Percentiles rank a stretch among this genome's conserved stretches.
These are phyloP conservation scores for Carex myosuroides DNA, from an alignment of 176 grass and related monocot species.

Conservation along the genomic window DNA sequence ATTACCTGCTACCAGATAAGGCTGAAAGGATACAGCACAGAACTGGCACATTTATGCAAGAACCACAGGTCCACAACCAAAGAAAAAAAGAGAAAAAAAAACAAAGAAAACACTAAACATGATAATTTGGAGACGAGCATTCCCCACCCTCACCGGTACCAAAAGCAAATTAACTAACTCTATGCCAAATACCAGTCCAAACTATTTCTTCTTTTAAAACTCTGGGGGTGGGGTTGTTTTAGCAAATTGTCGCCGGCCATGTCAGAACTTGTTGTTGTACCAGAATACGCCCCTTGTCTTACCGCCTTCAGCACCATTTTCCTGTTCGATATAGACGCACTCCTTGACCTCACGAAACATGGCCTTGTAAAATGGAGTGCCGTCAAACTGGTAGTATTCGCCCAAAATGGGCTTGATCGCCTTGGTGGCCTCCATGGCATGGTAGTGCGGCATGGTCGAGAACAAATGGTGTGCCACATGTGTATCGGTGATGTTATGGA, in stretches of 20 bases:
- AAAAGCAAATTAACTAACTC: background rate
- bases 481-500: slow-evolving; percentile 98
- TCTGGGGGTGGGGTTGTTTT: background rate
- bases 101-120: background rate
- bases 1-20: slow-evolving; percentile 1
- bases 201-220: background rate
- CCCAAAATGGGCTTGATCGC: slow-evolving; percentile 79
- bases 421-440: slow-evolving; percentile 92
- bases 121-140: background rate
- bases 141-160: background rate
- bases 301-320: slow-evolving; percentile 18
- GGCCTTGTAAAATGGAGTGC: slow-evolving; percentile 53
- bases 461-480: slow-evolving; percentile 97
- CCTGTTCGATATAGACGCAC: slow-evolving; percentile 72
- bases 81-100: background rate
- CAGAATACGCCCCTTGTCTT: slow-evolving; percentile 63
- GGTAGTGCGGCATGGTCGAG: slow-evolving; percentile 98
- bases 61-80: slow-evolving; percentile 9
- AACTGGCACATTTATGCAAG: background rate
- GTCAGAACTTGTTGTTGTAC: slow-evolving; percentile 85
- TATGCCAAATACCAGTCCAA: slow-evolving; percentile 5
- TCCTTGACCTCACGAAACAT: slow-evolving; percentile 78
- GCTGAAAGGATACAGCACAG: background rate
- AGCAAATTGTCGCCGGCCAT: background rate
- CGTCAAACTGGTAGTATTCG: slow-evolving; percentile 86